phyloP scores from a whole-genome alignment of 2,329 filamentous ascomycete genomes.

The Cordyceps cicadae region DNA sequence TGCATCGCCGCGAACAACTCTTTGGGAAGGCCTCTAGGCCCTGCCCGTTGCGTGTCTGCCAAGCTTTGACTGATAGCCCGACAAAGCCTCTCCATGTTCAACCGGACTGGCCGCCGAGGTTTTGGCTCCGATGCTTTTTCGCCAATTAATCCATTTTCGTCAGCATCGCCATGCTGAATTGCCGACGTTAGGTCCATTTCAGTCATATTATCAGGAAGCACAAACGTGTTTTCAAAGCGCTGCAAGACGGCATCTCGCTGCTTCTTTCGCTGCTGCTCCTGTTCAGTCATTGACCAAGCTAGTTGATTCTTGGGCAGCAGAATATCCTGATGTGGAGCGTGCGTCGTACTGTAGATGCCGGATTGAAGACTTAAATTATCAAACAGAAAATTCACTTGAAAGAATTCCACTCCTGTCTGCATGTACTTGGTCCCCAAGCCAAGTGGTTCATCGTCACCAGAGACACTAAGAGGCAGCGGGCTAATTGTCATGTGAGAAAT shows the following conservation, averaged over 20 bases:
- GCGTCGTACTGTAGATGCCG: slow-evolving; percentile 25
- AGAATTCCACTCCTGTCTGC: slow-evolving; percentile 32
- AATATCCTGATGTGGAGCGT: slow-evolving; percentile 19
- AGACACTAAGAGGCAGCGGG: slow-evolving; percentile 18
- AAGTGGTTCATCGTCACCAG: slow-evolving; percentile 3
- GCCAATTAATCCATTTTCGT: slow-evolving; percentile 14
- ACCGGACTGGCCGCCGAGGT: background rate
- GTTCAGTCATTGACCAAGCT: slow-evolving; percentile 19
- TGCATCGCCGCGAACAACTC: slow-evolving; percentile 21
- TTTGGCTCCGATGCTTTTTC: slow-evolving; percentile 5
- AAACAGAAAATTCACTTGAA: slow-evolving; percentile 36
- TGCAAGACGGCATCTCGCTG: slow-evolving; percentile 22
- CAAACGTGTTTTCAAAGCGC: slow-evolving; percentile 24
- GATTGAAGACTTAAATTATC: slow-evolving; percentile 36
- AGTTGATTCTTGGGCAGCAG: slow-evolving; percentile 21
- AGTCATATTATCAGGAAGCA: slow-evolving; percentile 29
- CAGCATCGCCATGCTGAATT: background rate
- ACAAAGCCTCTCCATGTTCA: slow-evolving; percentile 20
- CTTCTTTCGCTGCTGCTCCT: slow-evolving; percentile 21
- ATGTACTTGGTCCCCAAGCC: slow-evolving; percentile 25
- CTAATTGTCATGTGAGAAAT: slow-evolving; percentile 23
- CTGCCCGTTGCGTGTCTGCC: background rate
- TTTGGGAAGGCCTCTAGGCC: slow-evolving; percentile 20
- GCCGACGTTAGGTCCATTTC: slow-evolving; percentile 18
- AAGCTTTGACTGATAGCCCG: slow-evolving; percentile 13